Evolutionary conservation across 805 yeast species (phyloP), one percentile per base, ranked within the genome.

Genomic region (Metschnikowia hibisci): DNA sequence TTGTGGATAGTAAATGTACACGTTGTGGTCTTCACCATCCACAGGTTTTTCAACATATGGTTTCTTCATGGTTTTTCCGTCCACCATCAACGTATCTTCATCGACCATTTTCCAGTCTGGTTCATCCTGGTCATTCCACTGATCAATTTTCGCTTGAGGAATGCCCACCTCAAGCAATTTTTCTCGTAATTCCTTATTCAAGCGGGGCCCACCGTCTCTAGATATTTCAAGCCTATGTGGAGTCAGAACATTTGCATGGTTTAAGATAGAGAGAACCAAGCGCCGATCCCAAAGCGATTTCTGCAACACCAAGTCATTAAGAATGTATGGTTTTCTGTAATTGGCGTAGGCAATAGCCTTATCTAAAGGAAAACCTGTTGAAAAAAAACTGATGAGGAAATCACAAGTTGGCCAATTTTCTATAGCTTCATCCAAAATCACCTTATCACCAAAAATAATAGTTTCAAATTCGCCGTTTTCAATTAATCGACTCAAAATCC

Each of bases 351-450:
- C 76, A 45, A 93, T 91, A 3, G 99, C 99, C 63, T 93, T 93
- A 54, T 91, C 95, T 34, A 93, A 71, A 0, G 99, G 99, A 66
- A 93, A 93, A 0, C 99, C 99, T 25, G 81, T 79, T n/a, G 96
- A 86, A 63, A 93, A 93, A 64, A 93, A 93, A 52, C 91, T 83
- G 48, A 93, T 87, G 49, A 93, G 72, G 57, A 88, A 93, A 62
- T 93, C 99, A 69, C 99, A 93, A 29, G 96, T 88, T 30, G 99
- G 99, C 99, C 99, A 93, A 61, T 89, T 88, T 67, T 93, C 98
- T 46, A 93, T 78, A 77, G 72, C 69, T 67, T 95, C 99, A 64
- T 93, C 99, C 43, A 93, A 67, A 40, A 93, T 91, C 18, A 89
- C 97, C 64, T 93, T 93, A 63, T 93, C 99, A 46, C 98, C 98